Base-by-base conservation (phyloP, 768 basidiomycete species). In the Pholiota conissans region DNA sequence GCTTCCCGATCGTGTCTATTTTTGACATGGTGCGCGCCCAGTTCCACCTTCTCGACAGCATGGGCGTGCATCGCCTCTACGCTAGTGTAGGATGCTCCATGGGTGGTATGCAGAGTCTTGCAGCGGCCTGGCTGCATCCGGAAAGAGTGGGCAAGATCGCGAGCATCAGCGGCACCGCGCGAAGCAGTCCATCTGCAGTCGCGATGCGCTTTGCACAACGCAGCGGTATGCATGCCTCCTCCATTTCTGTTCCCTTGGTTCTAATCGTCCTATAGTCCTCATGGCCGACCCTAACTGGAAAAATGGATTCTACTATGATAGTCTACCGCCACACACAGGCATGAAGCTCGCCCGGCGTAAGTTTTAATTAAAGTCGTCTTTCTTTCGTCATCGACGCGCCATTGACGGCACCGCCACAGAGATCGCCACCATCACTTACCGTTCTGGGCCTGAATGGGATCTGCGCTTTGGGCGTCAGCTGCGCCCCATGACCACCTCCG, bases 261-360 rank as follows among this genome's bases (percentile, higher is more conserved):
- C 34, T 50, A 11, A 40, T n/a, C 26, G 18, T 49, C 24, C 8
- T 9, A 11, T 52, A 98, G 97, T 99, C 16, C 84, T 99, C 52
- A 99, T 99, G 97, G 91, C 96, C 1, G 97, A 99, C 73, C 96
- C 96, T 0, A 98, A 98, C 61, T 99, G 97, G 97, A 99, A 98
- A 60, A 88, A 94, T 32, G 97, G 97, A 3, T 98, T 96, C 73
- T 99, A 99, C 71, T 99, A 99, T 69, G 93, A 96, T 58, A 80
- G 82, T 7, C 70, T 95, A n/a, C 97, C 97, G 1, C 97, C 97
- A 0, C 97, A 99, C 69, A 91, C 87, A 1, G 97, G 97, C 27
- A 98, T 99, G 95, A 99, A 99, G 71, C 84, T 99, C 18, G 97
- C 97, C 26, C 84, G 97, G 63, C 97, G 95, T 97, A 66, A 51